Conservation (phyloP, 306 rosid species). For the Cicer bijugum region DNA sequence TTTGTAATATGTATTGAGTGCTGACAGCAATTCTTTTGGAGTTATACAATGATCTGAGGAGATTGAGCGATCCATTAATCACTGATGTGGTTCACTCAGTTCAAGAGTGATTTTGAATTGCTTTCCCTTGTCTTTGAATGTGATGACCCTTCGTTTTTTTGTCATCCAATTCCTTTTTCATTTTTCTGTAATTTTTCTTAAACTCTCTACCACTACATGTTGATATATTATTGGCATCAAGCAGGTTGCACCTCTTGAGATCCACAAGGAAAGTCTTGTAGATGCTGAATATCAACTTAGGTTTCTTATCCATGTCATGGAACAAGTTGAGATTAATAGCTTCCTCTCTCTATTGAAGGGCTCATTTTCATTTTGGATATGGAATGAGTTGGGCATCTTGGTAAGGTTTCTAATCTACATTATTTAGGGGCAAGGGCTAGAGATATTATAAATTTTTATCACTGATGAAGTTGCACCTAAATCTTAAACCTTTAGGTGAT, state of each 20-base stretch:
- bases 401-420: constrained; percentile 55
- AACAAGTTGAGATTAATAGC: constrained; percentile 58
- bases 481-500: constrained; percentile 6
- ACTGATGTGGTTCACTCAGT: not conserved
- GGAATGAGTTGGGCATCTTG: constrained; percentile 77
- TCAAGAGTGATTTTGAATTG: constrained; percentile 18
- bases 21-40: not conserved
- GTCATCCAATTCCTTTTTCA: not conserved
- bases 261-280: constrained; percentile 66
- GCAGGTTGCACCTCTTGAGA: constrained; percentile 88
- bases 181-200: constrained; percentile 11
- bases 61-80: constrained; percentile 5
- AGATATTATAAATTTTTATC: constrained; percentile 20
- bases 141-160: not conserved
- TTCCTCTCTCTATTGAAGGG: constrained; percentile 78
- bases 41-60: not conserved
- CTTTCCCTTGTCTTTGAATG: constrained; percentile 8
- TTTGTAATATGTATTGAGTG: not conserved
- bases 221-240: constrained; percentile 37
- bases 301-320: constrained; percentile 69
- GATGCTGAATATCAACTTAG: constrained; percentile 90
- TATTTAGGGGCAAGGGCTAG: constrained; percentile 14
- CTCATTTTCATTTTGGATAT: constrained; percentile 84
- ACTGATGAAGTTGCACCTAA: constrained; percentile 6
- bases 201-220: constrained; percentile 27